Evolutionary conservation across 768 basidiomycete species (phyloP), one percentile per base, ranked within the genome.

Genomic region (Dictyophora rubrovolvata): DNA sequence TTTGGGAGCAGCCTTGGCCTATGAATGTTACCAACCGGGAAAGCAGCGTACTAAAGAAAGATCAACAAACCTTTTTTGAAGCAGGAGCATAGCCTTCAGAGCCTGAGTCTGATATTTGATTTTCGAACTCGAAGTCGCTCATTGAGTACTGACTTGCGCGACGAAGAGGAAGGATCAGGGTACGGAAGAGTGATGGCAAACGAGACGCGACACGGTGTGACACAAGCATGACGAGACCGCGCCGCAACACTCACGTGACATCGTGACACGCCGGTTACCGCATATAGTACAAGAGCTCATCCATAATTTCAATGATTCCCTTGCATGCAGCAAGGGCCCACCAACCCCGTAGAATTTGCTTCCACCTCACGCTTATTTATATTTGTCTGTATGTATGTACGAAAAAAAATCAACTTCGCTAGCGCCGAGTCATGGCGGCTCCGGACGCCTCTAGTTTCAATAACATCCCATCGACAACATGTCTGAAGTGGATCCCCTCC

Each of bases 111-210:
- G 83, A 84, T 14, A 37, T 56, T 28, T 33, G 50, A 63, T 78
- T 69, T 61, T 82, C 78, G 53, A 86, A 64, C 62, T 83, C 80
- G 54, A 84, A 89, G 63, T 77, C 80, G n/a, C 71, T 90, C 88
- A 54, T 70, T 79, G 67, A 85, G 86, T 11, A 86, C 86, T 56
- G 85, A 86, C 71, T 83, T 86, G 88, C 89, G 89, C 56, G 28
- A 28, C 28, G 28, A 28, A 7, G 7, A 3, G 28, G 28, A 7
- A 63, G 37, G 53, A 23, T 8, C 36, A 11, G 8, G 14, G 21
- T 54, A 53, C 9, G 53, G 47, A 35, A 33, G n/a, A n/a, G 14
- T 28, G 34, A 23, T 52, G 11, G 50, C 36, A 12, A 53, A 53
- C 37, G 16, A 57, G 47, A 48, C 56, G 56, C n/a, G 23, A 10